Conservation (phyloP, 2,329 filamentous ascomycete genomes). For the Fusarium papillatum region DNA sequence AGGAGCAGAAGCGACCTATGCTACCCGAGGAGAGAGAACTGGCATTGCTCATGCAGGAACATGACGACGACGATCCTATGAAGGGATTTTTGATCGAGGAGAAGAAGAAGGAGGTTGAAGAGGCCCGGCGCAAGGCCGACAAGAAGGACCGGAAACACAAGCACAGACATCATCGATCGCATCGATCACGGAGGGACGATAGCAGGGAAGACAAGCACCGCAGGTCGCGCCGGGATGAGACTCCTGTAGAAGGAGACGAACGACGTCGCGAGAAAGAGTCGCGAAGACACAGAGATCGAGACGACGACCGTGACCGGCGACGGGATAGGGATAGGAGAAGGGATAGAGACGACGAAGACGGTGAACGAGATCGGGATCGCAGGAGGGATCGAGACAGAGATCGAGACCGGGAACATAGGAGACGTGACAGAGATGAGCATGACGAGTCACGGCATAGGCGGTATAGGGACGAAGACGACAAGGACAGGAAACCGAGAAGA, state of each 20-base stretch:
- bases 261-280: slow-evolving; percentile 48
- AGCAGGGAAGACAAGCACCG: slow-evolving; percentile 46
- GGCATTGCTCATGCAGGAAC: slow-evolving; percentile 78
- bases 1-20: slow-evolving; percentile 69
- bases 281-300: slow-evolving; percentile 44
- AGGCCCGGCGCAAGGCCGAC: slow-evolving; percentile 69
- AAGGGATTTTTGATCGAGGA: slow-evolving; percentile 90
- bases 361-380: slow-evolving; percentile 41
- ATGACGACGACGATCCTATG: slow-evolving; percentile 98
- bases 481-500: slow-evolving; percentile 39
- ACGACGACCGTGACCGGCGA: slow-evolving; percentile 46
- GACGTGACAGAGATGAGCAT: slow-evolving; percentile 45
- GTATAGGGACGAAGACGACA: slow-evolving; percentile 44
- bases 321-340: slow-evolving; percentile 38
- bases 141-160: slow-evolving; percentile 62
- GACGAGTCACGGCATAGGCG: slow-evolving; percentile 44
- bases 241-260: slow-evolving; percentile 44
- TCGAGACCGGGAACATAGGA: slow-evolving; percentile 43
- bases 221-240: slow-evolving; percentile 55
- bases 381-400: slow-evolving; percentile 37
- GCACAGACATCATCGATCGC: slow-evolving; percentile 62
- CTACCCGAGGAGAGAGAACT: slow-evolving; percentile 88
- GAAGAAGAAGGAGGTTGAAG: slow-evolving; percentile 89
- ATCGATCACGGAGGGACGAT: slow-evolving; percentile 54
- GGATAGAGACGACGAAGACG: slow-evolving; percentile 40